Evolutionary conservation across 164 flowering plant genomes (phyloP).

Genomic region (Stephania japonica): DNA sequence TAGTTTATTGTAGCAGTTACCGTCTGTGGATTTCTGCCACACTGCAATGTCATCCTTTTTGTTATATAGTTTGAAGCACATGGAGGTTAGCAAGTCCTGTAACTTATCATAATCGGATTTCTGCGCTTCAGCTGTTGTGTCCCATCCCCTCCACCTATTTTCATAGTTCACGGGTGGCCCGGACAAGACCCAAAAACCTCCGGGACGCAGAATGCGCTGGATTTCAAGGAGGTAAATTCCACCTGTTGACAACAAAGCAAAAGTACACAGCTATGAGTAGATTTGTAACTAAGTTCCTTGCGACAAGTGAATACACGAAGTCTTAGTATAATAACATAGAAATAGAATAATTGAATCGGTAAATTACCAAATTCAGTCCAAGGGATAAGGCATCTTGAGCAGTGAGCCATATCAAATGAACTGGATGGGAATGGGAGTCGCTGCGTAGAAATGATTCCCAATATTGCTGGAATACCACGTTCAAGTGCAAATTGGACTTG

Average conservation of each 20-base stretch:
- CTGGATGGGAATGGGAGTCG: conserved; percentile 94
- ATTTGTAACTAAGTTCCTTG: neutral
- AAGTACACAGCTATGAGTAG: neutral
- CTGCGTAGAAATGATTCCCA: conserved; percentile 93
- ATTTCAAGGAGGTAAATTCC: conserved; percentile 91
- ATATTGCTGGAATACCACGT: conserved; percentile 97
- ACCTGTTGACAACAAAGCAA: conserved; percentile 39
- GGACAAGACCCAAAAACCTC: conserved; percentile 97
- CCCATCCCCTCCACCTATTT: conserved; percentile 90
- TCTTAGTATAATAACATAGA: neutral
- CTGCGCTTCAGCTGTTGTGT: conserved; percentile 87
- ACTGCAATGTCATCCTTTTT: conserved; percentile 94
- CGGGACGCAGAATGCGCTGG: conserved; percentile 93
- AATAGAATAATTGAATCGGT: conserved; percentile 4
- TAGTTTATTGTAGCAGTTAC: conserved; percentile 57
- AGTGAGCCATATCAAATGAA: conserved; percentile 99
- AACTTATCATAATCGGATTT: conserved; percentile 75
- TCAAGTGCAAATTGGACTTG: conserved; percentile 98
- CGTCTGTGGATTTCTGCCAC: conserved; percentile 75
- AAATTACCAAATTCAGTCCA: conserved; percentile 95
- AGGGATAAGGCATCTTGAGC: conserved; percentile 98
- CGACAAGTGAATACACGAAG: neutral
- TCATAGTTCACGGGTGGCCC: conserved; percentile 98
- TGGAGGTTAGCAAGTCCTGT: conserved; percentile 61
- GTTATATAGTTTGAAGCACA: conserved; percentile 83